These are phyloP conservation scores for Colletotrichum somersetense DNA, from an alignment of 2,329 filamentous ascomycete species.

Conservation along the genomic window DNA sequence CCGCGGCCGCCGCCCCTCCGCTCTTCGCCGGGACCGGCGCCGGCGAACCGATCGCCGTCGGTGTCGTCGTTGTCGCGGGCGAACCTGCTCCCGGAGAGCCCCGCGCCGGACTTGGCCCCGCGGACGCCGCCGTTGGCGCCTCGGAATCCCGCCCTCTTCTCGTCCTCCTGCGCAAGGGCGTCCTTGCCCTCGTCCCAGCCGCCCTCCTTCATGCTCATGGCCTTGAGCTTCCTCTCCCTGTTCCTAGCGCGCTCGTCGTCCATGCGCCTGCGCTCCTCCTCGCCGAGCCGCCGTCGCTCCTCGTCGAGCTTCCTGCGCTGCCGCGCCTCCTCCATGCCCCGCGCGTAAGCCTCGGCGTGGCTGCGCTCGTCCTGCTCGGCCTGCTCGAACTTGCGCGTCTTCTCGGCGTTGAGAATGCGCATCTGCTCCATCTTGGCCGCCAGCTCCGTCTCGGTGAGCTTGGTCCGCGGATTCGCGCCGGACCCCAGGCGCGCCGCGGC, in stretches of 20 bases:
- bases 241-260: conserved; percentile 73
- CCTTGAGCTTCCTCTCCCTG: conserved; percentile 71
- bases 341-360: conserved; percentile 66
- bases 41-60: conserved; percentile 16
- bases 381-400: conserved; percentile 70
- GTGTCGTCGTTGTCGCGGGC: conserved; percentile 50
- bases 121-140: conserved; percentile 57
- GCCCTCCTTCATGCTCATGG: conserved; percentile 65
- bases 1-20: conserved; percentile 43
- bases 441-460: conserved; percentile 71
- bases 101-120: conserved; percentile 52
- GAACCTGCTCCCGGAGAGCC: conserved; percentile 59
- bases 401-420: conserved; percentile 69
- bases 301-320: conserved; percentile 65
- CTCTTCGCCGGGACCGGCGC: conserved; percentile 27
- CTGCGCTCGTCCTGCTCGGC: conserved; percentile 68
- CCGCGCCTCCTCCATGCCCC: conserved; percentile 67
- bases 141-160: conserved; percentile 54
- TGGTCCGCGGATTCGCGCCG: conserved; percentile 70
- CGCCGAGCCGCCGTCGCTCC: conserved; percentile 63
- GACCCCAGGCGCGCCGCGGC: conserved; percentile 62
- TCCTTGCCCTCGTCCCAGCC: conserved; percentile 72
- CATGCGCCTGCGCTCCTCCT: conserved; percentile 64
- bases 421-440: conserved; percentile 71
- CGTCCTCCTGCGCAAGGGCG: conserved; percentile 57